Base-by-base conservation (phyloP, 352 stramenopile genomes). In the Globisporangium solare region DNA sequence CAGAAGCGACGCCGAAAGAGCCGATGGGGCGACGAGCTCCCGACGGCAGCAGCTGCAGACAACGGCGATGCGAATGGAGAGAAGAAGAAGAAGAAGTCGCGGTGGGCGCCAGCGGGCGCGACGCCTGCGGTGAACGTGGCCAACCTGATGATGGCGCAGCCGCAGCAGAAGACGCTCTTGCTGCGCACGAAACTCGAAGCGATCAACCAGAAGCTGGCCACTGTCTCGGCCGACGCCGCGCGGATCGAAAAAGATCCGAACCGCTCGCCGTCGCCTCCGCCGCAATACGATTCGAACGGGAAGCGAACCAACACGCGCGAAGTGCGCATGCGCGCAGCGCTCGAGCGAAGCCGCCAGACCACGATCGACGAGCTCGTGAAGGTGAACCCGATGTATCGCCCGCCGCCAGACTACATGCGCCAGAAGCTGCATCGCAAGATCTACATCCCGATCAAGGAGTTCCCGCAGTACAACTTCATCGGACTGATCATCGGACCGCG, bases 391-490 rank as follows among this genome's bases (percentile, higher is more conserved):
- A 73, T 95, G 35, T 95, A 89, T 48, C 86, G 83, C 5, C 85
- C 83, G 14, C 86, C 89, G 6, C 75, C 87, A 0, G 87, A 95
- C 58, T 94, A 98, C 60, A 81, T 93, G 51, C 92, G 88, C 51
- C 79, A 92, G 56, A 99, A 98, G 75, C 78, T 97, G 51, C 87
- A 76, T 47, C 89, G 94, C 40, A 99, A 98, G 76, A 94, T 99
- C 58, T 97, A 97, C 63, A 99, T 99, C 69, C 97, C 97, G 0
- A 79, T 98, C 42, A 95, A 98, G 43, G 91, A 99, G 42, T 98
- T 97, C 80, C 98, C 97, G 0, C 95, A 85, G 6, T 99, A 99
- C 79, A 99, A 99, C 73, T 99, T 99, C 71, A 99, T 99, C 49
- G 97, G 96, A 3, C 71, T 99, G 32, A 99, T 99, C 70, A 99